Evolutionary conservation across 371 early-diverging fungal genomes (phyloP).

Genomic region (Batkoa obscura): DNA sequence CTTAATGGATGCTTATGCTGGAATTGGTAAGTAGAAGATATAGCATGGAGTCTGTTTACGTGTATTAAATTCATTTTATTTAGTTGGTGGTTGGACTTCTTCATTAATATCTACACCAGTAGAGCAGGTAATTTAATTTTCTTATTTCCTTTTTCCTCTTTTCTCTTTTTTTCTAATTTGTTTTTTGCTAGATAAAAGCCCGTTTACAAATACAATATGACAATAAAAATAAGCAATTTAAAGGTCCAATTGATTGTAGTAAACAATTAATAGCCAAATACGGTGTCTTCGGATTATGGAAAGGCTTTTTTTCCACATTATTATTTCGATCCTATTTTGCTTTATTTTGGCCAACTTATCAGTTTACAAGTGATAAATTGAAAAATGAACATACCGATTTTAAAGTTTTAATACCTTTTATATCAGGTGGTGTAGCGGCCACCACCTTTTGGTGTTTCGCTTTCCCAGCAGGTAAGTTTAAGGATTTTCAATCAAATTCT

Average conservation of each 20-base stretch:
- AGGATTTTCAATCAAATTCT: background rate
- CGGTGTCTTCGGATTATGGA: constrained; percentile 63
- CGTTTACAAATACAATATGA: constrained; percentile 84
- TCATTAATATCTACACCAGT: constrained; percentile 84
- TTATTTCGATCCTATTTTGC: constrained; percentile 75
- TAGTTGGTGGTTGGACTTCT: constrained; percentile 70
- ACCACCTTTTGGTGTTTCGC: constrained; percentile 74
- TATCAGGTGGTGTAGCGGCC: constrained; percentile 80
- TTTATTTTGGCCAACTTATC: constrained; percentile 74
- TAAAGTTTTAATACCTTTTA: constrained; percentile 17
- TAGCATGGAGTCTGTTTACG: background rate
- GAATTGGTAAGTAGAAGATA: constrained; percentile 18
- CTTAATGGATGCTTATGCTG: constrained; percentile 39
- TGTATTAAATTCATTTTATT: background rate
- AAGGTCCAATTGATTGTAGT: constrained; percentile 73
- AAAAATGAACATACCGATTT: background rate
- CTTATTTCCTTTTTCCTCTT: constrained; percentile 11
- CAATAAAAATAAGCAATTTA: constrained; percentile 38
- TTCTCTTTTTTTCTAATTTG: background rate
- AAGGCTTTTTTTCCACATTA: constrained; percentile 61
- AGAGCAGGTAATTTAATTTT: constrained; percentile 24
- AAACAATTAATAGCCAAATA: constrained; percentile 44
- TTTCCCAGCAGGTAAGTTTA: constrained; percentile 50
- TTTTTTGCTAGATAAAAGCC: constrained; percentile 27
- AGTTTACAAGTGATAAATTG: constrained; percentile 19